phyloP scores from a whole-genome alignment of 140 eudicot species.

The Cichorium intybus region DNA sequence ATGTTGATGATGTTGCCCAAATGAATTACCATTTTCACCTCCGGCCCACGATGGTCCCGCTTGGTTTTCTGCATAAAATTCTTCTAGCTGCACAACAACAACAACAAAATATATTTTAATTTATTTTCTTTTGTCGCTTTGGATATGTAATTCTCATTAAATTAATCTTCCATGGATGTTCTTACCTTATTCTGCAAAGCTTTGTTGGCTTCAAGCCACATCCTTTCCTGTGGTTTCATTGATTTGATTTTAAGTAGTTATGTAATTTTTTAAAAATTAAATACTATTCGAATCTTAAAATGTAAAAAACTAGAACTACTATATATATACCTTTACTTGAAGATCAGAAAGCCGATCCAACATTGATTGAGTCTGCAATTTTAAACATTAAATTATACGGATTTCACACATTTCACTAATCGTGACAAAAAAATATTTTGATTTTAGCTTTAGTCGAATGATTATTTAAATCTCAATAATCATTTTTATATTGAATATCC shows the following conservation, averaged over 20 bases:
- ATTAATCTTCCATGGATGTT: not conserved
- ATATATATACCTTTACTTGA: constrained; percentile 81
- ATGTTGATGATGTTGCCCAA: constrained; percentile 40
- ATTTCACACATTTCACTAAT: not conserved
- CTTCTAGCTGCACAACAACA: constrained; percentile 56
- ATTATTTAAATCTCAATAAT: not conserved
- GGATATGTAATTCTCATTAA: not conserved
- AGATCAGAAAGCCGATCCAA: constrained; percentile 91
- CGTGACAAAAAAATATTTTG: not conserved
- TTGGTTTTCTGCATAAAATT: constrained; percentile 64
- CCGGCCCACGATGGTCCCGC: constrained; percentile 72
- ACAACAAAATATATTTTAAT: not conserved
- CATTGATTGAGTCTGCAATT: constrained; percentile 83
- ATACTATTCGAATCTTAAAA: not conserved
- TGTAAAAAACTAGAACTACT: not conserved
- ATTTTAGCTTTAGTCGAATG: not conserved
- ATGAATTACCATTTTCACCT: constrained; percentile 55
- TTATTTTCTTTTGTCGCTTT: not conserved
- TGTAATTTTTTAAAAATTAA: not conserved
- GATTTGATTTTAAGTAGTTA: not conserved
- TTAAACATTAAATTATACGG: constrained; percentile 8
- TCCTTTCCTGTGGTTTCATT: constrained; percentile 47
- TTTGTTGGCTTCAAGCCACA: constrained; percentile 71
- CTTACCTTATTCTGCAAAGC: constrained; percentile 61
- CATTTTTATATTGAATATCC: not conserved